phyloP scores from a whole-genome alignment of 225 moss, liverwort and hornwort genomes.

The Polytrichum commune region DNA sequence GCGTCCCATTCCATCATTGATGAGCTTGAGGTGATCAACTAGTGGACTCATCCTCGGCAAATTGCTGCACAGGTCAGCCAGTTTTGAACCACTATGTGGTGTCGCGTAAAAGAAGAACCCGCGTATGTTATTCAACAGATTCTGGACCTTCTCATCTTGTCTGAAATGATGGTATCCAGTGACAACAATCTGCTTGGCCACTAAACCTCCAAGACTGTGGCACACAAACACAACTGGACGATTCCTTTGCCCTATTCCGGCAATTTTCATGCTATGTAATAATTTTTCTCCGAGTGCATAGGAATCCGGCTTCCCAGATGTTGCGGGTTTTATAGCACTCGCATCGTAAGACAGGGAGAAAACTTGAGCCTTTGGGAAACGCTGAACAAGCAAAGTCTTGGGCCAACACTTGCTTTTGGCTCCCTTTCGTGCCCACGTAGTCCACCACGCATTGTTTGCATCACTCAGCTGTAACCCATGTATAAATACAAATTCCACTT shows the following conservation, averaged over 20 bases:
- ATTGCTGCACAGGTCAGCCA: no score
- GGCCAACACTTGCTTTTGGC: conserved; percentile 11
- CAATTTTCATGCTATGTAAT: not conserved
- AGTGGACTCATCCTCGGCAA: not conserved
- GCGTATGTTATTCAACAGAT: conserved; percentile 20
- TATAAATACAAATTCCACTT: conserved; percentile 9
- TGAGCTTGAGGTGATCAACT: rapidly evolving
- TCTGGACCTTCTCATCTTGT: not conserved
- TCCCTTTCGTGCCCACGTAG: not conserved
- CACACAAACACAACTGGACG: conserved; percentile 8
- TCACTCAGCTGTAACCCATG: not conserved
- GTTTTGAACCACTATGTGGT: conserved; percentile 9
- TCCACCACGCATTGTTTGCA: not conserved
- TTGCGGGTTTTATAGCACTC: not conserved
- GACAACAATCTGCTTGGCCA: conserved; percentile 6
- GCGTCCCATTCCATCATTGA: not conserved
- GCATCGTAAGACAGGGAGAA: conserved; percentile 27
- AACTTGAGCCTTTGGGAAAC: conserved; percentile 19
- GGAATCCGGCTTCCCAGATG: conserved; percentile 13
- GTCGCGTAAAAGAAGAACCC: conserved; percentile 27
- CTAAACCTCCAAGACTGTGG: not conserved
- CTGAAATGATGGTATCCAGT: not conserved
- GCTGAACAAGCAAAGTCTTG: conserved; percentile 11
- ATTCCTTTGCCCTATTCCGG: not conserved
- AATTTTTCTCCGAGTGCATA: conserved; percentile 14